Evolutionary conservation across 2,329 filamentous ascomycete genomes (phyloP).

Genomic region (Penicillium sp.): DNA sequence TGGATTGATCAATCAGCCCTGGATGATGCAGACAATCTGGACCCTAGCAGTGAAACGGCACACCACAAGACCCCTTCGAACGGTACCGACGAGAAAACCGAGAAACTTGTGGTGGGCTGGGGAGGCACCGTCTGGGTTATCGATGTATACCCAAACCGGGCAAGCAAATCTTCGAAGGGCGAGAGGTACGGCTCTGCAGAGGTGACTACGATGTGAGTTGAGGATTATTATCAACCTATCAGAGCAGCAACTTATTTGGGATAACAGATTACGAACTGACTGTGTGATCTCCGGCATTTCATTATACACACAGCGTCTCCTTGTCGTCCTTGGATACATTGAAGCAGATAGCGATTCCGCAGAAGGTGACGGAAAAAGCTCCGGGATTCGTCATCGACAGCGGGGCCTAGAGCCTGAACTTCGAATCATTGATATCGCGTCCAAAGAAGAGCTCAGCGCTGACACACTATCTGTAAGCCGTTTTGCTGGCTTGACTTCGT

Average conservation of each 20-base stretch:
- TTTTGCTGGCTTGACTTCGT: constrained; percentile 77
- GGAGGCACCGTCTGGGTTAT: constrained; percentile 95
- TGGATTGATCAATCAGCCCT: constrained; percentile 85
- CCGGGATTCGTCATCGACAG: constrained; percentile 65
- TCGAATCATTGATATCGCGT: constrained; percentile 80
- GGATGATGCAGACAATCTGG: constrained; percentile 62
- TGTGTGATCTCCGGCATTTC: constrained; percentile 97
- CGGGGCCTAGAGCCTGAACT: constrained; percentile 84
- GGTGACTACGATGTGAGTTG: constrained; percentile 81
- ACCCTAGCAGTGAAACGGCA: constrained; percentile 25
- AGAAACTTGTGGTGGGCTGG: constrained; percentile 90
- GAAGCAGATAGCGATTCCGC: constrained; percentile 66
- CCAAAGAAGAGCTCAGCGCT: constrained; percentile 77
- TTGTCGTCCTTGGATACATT: constrained; percentile 88
- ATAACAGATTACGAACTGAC: constrained; percentile 80
- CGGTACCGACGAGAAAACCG: constrained; percentile 45
- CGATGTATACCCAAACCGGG: constrained; percentile 72
- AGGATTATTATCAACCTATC: neutral
- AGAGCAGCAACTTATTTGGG: neutral
- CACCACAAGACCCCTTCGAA: constrained; percentile 43
- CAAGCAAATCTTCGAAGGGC: constrained; percentile 64
- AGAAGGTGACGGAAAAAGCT: constrained; percentile 42
- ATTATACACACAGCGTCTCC: constrained; percentile 84
- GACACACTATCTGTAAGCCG: constrained; percentile 81
- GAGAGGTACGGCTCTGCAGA: constrained; percentile 74